Evolutionary conservation across 116 monocot species (phyloP).

Genomic region (Trichopus zeylanicus): DNA sequence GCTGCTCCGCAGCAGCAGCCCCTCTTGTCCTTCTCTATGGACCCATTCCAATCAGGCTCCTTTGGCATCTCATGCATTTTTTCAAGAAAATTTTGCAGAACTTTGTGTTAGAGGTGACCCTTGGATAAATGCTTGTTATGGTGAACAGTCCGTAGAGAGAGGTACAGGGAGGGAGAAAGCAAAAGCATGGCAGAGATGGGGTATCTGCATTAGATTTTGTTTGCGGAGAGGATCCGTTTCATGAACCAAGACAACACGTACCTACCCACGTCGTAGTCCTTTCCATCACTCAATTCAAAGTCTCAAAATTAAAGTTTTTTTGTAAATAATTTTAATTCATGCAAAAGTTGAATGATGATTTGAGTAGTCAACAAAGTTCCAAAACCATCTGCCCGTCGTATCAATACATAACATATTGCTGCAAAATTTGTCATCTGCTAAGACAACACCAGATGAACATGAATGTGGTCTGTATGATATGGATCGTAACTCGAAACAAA

Average conservation of each 20-base stretch:
- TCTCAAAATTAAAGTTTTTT: no score
- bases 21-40: no score
- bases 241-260: background rate
- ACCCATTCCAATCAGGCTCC: constrained; percentile 1
- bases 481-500: no score
- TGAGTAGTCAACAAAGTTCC: background rate
- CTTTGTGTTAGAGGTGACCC: no score
- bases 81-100: no score
- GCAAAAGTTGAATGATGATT: no score
- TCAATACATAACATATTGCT: constrained; percentile 15
- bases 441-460: constrained; percentile 1
- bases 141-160: no score
- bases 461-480: background rate
- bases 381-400: background rate
- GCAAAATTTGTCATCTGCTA: constrained; percentile 10
- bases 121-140: background rate
- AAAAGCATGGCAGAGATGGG: background rate
- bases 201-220: background rate
- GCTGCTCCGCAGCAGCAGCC: constrained; percentile 2
- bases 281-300: background rate
- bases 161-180: no score
- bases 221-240: background rate
- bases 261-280: background rate
- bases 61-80: background rate
- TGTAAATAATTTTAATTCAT: no score